Percentiles rank a stretch among this genome's conserved stretches.
Evolutionary conservation across 441 rosid species (phyloP).

Genomic region (Viola pubescens): DNA sequence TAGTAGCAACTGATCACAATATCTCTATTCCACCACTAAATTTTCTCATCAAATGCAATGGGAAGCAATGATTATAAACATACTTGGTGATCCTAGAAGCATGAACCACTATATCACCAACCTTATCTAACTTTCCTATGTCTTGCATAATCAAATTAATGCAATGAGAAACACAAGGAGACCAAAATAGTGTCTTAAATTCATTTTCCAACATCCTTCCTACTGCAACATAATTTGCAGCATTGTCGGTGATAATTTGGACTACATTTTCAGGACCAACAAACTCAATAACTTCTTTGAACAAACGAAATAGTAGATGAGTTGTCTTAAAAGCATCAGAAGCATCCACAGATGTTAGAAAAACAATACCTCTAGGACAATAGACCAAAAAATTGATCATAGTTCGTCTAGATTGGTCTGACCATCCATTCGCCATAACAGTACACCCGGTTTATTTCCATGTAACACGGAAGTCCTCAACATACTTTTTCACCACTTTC

Average conservation of each 20-base stretch:
- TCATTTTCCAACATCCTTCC: not conserved
- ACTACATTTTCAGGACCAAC: slow-evolving; percentile 1
- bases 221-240: slow-evolving; percentile 3
- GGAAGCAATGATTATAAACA: not conserved
- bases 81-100: not conserved
- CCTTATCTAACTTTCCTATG: too few relatives aligned
- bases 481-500: not conserved
- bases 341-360: slow-evolving; percentile 17
- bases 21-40: not conserved
- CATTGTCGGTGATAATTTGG: slow-evolving; percentile 13
- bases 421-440: not conserved
- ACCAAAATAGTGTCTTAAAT: not conserved
- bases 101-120: not conserved
- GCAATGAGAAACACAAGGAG: not conserved
- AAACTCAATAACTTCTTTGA: slow-evolving; percentile 1
- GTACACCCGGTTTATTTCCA: not conserved
- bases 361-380: slow-evolving; percentile 5
- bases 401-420: not conserved
- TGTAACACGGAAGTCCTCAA: not conserved
- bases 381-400: slow-evolving; percentile 13
- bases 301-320: not conserved
- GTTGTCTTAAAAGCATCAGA: not conserved
- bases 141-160: too few relatives aligned
- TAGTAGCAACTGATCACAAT: not conserved
- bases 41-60: not conserved